A percentile compares a stretch with the other conserved stretches of the same genome.
phyloP scores from a whole-genome alignment of 495 filamentous ascomycete genomes.

The Cercophora samala region DNA sequence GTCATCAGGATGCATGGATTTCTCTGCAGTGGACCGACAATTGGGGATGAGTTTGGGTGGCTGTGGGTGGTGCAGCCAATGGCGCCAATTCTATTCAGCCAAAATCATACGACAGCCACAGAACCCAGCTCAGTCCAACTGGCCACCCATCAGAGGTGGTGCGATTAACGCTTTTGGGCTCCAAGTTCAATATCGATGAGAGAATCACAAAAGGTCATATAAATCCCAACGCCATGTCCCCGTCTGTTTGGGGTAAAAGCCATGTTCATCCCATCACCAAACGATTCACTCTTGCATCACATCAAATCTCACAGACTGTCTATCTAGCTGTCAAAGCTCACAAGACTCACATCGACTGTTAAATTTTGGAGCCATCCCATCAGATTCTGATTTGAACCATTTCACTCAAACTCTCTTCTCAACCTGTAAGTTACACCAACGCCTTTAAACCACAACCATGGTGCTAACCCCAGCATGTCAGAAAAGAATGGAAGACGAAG shows the following conservation, averaged over 20 bases:
- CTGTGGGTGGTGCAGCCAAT: not conserved
- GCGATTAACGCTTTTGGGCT: not conserved
- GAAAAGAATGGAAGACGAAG: conserved; percentile 32
- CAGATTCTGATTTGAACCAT: no score
- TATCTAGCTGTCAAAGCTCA: no score
- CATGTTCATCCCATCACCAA: no score
- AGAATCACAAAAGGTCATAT: not conserved
- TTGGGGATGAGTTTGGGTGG: not conserved
- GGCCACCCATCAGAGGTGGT: not conserved
- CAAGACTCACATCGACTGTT: no score
- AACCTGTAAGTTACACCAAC: no score
- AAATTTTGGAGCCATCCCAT: no score
- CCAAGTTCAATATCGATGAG: not conserved
- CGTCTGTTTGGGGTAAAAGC: no score
- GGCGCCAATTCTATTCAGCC: not conserved
- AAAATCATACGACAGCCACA: not conserved
- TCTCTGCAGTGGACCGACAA: not conserved
- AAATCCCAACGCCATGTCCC: not conserved
- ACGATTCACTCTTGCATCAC: not conserved
- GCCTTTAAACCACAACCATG: no score
- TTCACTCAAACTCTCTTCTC: no score
- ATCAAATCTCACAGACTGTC: no score
- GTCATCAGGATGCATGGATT: not conserved
- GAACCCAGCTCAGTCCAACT: not conserved
- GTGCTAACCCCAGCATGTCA: not conserved